Percentiles rank a stretch among this genome's conserved stretches.
phyloP scores from a whole-genome alignment of 2,329 filamentous ascomycete genomes.

The Lasiodiplodia hormozganensis region DNA sequence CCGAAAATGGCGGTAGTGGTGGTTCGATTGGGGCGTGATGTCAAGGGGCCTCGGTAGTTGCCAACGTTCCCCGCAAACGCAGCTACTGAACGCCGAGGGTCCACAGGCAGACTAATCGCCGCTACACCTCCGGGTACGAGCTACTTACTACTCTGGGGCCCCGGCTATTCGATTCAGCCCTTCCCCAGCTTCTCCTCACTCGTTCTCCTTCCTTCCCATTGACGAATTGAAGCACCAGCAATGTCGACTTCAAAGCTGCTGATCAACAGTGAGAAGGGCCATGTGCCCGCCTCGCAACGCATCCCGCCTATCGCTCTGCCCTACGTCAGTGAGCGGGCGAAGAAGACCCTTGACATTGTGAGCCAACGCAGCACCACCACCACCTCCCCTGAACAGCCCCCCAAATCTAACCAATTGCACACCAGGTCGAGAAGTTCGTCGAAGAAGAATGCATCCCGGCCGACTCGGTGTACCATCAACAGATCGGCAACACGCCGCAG shows the following conservation, averaged over 20 bases:
- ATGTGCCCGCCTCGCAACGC: conserved; percentile 57
- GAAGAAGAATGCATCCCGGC: conserved; percentile 84
- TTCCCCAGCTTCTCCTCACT: not conserved
- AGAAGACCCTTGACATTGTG: conserved; percentile 80
- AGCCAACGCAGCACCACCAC: conserved; percentile 30
- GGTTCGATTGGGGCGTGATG: conserved; percentile 17
- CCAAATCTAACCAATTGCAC: conserved; percentile 51
- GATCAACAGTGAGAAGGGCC: conserved; percentile 44
- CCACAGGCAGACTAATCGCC: conserved; percentile 19
- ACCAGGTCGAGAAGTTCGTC: conserved; percentile 88
- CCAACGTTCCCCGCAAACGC: conserved; percentile 17
- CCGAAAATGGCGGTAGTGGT: not conserved
- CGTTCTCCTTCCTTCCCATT: not conserved
- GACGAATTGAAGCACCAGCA: conserved; percentile 1
- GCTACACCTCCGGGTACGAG: conserved; percentile 7
- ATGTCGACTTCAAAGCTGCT: conserved; percentile 37
- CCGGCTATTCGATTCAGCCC: conserved; percentile 4
- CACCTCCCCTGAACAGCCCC: not conserved
- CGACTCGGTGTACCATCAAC: conserved; percentile 80
- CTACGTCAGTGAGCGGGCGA: conserved; percentile 82
- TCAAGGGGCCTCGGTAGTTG: conserved; percentile 23
- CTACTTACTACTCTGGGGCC: conserved; percentile 26
- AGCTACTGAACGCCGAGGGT: conserved; percentile 11
- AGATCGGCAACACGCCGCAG: conserved; percentile 74
- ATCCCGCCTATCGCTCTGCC: conserved; percentile 66